These are phyloP conservation scores for Lodderomyces pseudojiufengensis DNA, from an alignment of 1,139 yeast genomes.

Conservation along the genomic window DNA sequence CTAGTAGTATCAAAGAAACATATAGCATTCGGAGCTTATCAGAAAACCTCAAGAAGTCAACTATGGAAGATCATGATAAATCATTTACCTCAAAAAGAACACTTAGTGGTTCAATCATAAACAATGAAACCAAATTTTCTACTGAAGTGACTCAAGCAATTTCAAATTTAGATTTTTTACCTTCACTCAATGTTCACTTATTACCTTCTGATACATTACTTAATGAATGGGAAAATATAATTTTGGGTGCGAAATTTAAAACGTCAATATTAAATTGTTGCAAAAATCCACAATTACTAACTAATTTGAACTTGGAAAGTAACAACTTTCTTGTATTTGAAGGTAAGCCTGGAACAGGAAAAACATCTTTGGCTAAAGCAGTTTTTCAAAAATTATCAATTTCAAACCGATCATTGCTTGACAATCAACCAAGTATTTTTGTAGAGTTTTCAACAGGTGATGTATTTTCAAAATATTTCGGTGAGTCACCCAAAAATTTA, in stretches of 20 bases:
- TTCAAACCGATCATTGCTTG: slow-evolving; percentile 8
- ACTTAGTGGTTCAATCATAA: no score
- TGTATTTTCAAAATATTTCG: slow-evolving; percentile 38
- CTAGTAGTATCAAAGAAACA: no score
- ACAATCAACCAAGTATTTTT: slow-evolving; percentile 14
- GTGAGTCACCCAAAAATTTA: slow-evolving; percentile 36
- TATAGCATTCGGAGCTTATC: not conserved
- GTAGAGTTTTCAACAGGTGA: slow-evolving; percentile 33
- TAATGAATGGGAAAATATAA: slow-evolving; percentile 25
- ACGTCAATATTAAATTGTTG: slow-evolving; percentile 19
- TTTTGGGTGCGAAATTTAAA: slow-evolving; percentile 21
- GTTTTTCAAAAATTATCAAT: slow-evolving; percentile 30
- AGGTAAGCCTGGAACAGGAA: slow-evolving; percentile 24
- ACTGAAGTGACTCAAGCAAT: no score
- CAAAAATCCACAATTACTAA: slow-evolving; percentile 6
- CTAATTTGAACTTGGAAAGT: not conserved
- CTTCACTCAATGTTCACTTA: not conserved
- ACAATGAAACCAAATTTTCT: no score
- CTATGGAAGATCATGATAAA: no score
- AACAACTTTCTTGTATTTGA: slow-evolving; percentile 14
- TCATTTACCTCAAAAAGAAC: no score
- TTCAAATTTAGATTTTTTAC: no score
- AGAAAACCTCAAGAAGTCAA: no score
- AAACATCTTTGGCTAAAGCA: slow-evolving; percentile 46
- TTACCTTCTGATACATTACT: slow-evolving; percentile 23